phyloP scores from a whole-genome alignment of 2,329 filamentous ascomycete genomes.

The Westerdykella ornata region DNA sequence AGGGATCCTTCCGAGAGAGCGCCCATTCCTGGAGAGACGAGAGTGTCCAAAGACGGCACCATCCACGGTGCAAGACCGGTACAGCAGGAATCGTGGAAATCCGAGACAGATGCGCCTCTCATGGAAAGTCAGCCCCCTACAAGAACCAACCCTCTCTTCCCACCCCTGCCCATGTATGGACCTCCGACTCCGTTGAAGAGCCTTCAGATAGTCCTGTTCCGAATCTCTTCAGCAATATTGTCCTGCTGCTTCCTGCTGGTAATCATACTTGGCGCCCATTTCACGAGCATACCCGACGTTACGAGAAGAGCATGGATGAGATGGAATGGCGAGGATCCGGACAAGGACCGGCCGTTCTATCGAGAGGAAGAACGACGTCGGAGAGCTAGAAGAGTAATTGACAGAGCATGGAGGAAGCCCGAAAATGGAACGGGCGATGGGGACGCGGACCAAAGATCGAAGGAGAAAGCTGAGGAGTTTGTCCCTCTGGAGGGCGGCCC shows the following conservation, averaged over 20 bases:
- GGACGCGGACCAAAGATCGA: conserved; percentile 34
- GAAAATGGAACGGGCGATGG: conserved; percentile 33
- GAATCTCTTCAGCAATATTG: conserved; percentile 63
- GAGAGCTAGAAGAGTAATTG: conserved; percentile 51
- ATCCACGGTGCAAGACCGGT: conserved; percentile 34
- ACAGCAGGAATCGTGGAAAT: conserved; percentile 31
- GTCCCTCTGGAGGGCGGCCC: conserved; percentile 70
- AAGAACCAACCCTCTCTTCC: conserved; percentile 74
- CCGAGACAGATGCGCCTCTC: conserved; percentile 43
- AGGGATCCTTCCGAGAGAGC: conserved; percentile 27
- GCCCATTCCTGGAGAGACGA: conserved; percentile 23
- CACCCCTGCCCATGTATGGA: conserved; percentile 74
- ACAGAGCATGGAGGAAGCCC: conserved; percentile 54
- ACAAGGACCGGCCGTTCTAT: conserved; percentile 59
- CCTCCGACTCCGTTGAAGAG: conserved; percentile 61
- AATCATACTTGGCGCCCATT: conserved; percentile 67
- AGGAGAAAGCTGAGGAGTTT: conserved; percentile 49
- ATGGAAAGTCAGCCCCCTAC: conserved; percentile 51
- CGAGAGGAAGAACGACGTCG: conserved; percentile 62
- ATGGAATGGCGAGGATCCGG: conserved; percentile 55
- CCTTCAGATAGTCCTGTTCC: conserved; percentile 60
- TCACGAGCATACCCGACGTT: conserved; percentile 56
- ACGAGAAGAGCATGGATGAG: conserved; percentile 47
- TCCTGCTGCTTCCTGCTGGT: conserved; percentile 70
- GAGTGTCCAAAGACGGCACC: conserved; percentile 40